These are phyloP conservation scores for Lachancea nothofagi DNA, from an alignment of 805 yeast genomes.

Conservation along the genomic window DNA sequence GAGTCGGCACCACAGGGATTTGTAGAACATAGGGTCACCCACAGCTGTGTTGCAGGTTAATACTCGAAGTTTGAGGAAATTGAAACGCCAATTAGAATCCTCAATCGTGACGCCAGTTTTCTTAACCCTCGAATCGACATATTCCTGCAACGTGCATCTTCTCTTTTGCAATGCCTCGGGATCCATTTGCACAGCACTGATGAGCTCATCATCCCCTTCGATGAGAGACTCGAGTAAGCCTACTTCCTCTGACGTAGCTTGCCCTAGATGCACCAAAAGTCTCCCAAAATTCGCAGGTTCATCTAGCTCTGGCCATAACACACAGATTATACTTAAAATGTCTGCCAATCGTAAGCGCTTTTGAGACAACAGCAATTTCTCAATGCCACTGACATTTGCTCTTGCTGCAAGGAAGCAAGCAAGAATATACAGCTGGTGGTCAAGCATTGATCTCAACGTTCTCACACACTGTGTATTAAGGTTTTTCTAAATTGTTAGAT, in stretches of 20 bases:
- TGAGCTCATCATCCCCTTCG: slow-evolving; percentile 16
- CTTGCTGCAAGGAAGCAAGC: slow-evolving; percentile 23
- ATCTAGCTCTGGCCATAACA: slow-evolving; percentile 31
- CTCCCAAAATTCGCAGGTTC: slow-evolving; percentile 21
- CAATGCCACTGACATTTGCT: slow-evolving; percentile 16
- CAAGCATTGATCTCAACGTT: slow-evolving; percentile 9
- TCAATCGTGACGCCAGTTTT: slow-evolving; percentile 1
- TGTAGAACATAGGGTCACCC: slow-evolving; percentile 19
- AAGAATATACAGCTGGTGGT: slow-evolving; percentile 23
- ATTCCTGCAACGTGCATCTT: slow-evolving; percentile 11
- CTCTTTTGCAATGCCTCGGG: slow-evolving; percentile 14
- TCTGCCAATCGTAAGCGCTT: slow-evolving; percentile 12
- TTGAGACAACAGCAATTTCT: slow-evolving; percentile 9
- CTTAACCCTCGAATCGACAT: slow-evolving; percentile 14
- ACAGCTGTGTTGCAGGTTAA: slow-evolving; percentile 19
- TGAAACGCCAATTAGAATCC: slow-evolving; percentile 5
- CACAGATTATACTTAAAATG: slow-evolving; percentile 20
- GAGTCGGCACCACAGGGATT: slow-evolving; percentile 19
- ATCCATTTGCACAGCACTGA: slow-evolving; percentile 25
- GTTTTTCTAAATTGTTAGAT: too few species aligned
- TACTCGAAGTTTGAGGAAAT: slow-evolving; percentile 26
- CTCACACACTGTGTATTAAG: background rate
- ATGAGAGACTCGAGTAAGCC: slow-evolving; percentile 30
- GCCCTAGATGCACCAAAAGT: slow-evolving; percentile 9
- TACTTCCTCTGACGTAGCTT: slow-evolving; percentile 15